A percentile compares a stretch with the other conserved stretches of the same genome.
These are phyloP conservation scores for Solanum commersonii DNA, from an alignment of 257 asterid species.

Conservation along the genomic window DNA sequence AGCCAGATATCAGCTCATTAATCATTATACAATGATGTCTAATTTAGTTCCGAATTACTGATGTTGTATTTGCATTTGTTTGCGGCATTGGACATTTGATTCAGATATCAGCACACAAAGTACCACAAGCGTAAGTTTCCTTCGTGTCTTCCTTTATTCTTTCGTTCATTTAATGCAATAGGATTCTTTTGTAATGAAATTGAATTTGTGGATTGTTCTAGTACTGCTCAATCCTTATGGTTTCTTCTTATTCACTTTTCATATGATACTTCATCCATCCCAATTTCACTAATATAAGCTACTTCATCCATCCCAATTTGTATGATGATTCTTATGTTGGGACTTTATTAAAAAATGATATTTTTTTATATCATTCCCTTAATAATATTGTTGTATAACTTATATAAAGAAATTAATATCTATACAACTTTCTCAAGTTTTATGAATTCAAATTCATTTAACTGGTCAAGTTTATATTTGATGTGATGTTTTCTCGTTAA, in stretches of 20 bases:
- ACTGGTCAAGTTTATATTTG: background rate
- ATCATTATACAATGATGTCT: background rate
- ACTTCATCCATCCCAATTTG: background rate
- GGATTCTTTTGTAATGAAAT: background rate
- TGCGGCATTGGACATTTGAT: slow-evolving; percentile 22
- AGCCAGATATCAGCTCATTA: background rate
- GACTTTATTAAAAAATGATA: background rate
- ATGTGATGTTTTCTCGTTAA: background rate
- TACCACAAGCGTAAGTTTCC: slow-evolving; percentile 91
- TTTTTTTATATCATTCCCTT: background rate
- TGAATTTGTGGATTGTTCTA: background rate
- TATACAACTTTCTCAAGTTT: background rate
- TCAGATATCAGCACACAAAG: slow-evolving; percentile 97
- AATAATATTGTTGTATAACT: background rate
- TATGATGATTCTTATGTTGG: background rate
- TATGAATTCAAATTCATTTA: background rate
- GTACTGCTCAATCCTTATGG: background rate
- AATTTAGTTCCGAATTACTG: slow-evolving; percentile 14
- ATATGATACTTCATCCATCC: background rate
- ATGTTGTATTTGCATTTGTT: slow-evolving; percentile 25
- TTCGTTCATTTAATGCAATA: background rate
- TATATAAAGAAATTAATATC: background rate
- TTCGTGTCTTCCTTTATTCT: background rate
- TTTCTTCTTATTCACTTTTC: background rate
- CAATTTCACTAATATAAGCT: background rate